phyloP scores from a whole-genome alignment of 2,329 filamentous ascomycete genomes.

The Trichoderma oligosporum region DNA sequence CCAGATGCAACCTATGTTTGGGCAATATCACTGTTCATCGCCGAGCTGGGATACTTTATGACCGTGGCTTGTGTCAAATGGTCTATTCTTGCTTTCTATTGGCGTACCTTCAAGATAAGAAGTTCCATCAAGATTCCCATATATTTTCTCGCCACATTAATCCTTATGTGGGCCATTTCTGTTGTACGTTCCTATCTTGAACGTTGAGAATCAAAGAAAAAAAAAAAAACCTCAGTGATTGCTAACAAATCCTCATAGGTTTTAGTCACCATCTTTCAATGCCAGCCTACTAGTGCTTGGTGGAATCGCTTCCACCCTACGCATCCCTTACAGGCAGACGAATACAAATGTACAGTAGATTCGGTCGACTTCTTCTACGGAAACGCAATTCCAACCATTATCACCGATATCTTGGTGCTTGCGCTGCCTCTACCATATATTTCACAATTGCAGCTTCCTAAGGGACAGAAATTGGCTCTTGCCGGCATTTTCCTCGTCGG shows the following conservation, averaged over 20 bases:
- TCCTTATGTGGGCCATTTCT: constrained; percentile 23
- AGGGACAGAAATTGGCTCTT: constrained; percentile 26
- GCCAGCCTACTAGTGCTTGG: constrained; percentile 22
- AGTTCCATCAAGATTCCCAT: constrained; percentile 24
- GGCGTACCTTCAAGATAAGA: constrained; percentile 25
- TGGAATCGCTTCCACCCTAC: constrained; percentile 23
- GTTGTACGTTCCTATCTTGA: constrained; percentile 25
- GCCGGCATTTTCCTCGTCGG: constrained; percentile 28
- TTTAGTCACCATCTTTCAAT: constrained; percentile 23
- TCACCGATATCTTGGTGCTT: constrained; percentile 29
- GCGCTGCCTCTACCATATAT: constrained; percentile 29
- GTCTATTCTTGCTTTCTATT: constrained; percentile 28
- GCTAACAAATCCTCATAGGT: constrained; percentile 7
- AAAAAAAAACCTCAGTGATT: background rate
- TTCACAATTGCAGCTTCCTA: constrained; percentile 27
- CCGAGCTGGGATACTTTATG: constrained; percentile 24
- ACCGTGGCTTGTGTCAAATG: constrained; percentile 24
- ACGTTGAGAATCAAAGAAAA: background rate
- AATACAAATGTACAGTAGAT: constrained; percentile 23
- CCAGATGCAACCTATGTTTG: constrained; percentile 23
- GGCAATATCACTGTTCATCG: constrained; percentile 25
- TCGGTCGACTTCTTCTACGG: constrained; percentile 28
- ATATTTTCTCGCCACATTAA: constrained; percentile 19
- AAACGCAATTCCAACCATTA: constrained; percentile 30
- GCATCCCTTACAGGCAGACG: constrained; percentile 16